Evolutionary conservation across 208 protist species (phyloP).

Genomic region (Crithidia bombi): DNA sequence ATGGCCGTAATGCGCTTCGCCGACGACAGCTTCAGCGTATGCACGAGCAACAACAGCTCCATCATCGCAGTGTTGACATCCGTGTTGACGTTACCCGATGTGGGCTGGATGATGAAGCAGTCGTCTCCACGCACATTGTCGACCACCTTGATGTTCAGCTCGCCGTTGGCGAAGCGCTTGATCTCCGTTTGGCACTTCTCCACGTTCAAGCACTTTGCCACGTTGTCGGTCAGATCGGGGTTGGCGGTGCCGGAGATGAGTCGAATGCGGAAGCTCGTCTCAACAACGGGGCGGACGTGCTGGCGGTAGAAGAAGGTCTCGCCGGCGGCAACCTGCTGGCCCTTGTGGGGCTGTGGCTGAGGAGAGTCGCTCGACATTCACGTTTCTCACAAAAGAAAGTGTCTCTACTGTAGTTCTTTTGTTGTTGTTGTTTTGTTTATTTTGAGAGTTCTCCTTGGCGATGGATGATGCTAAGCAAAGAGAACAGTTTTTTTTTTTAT

Average conservation of each 20-base stretch:
- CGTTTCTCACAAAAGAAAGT: background rate
- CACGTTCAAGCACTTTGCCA: slow-evolving; percentile 80
- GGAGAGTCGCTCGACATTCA: slow-evolving; percentile 23
- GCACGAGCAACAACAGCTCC: slow-evolving; percentile 90
- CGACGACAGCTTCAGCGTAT: slow-evolving; percentile 90
- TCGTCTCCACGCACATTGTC: slow-evolving; percentile 96
- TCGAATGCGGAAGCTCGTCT: slow-evolving; percentile 86
- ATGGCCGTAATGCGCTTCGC: slow-evolving; percentile 95
- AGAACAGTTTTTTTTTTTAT: background rate
- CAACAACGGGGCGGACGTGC: slow-evolving; percentile 71
- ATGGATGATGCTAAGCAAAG: no score
- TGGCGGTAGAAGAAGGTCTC: slow-evolving; percentile 88
- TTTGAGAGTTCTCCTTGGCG: no score
- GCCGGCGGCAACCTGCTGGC: slow-evolving; percentile 69
- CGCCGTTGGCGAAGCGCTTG: slow-evolving; percentile 91
- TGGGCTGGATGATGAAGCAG: slow-evolving; percentile 97
- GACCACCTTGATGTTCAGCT: slow-evolving; percentile 93
- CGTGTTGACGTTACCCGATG: slow-evolving; percentile 57
- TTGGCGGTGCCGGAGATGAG: slow-evolving; percentile 90
- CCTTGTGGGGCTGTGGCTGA: slow-evolving; percentile 38
- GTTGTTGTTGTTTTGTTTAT: background rate
- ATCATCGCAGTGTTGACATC: slow-evolving; percentile 92
- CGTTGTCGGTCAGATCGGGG: slow-evolving; percentile 78
- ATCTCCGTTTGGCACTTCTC: slow-evolving; percentile 81
- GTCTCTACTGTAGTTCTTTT: background rate